Conservation (phyloP, 2,329 filamentous ascomycete species). For the Paracoccidioides brasiliensis region DNA sequence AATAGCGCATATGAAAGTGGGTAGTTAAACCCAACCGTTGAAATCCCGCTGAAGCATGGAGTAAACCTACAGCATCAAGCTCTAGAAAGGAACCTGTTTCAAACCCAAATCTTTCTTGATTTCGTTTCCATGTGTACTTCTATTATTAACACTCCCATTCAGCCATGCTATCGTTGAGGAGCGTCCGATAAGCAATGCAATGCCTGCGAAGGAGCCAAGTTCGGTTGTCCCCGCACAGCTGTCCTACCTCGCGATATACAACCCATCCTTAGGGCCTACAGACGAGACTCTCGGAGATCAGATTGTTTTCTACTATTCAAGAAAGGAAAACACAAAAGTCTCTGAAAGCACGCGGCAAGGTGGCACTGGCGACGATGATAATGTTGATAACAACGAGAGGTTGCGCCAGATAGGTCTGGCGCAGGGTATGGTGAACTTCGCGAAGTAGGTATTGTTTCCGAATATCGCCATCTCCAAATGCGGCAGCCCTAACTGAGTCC, state of each 20-base stretch:
- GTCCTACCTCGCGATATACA: conserved; percentile 89
- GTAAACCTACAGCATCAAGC: neutral
- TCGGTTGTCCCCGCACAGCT: conserved; percentile 63
- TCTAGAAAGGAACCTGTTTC: neutral
- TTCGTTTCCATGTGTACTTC: neutral
- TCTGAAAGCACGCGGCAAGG: conserved; percentile 14
- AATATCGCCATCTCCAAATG: conserved; percentile 3
- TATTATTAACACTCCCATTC: neutral
- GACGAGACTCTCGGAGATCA: conserved; percentile 67
- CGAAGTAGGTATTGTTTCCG: conserved; percentile 38
- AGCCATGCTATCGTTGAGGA: neutral
- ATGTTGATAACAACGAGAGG: conserved; percentile 60
- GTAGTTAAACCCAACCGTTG: too few relatives aligned
- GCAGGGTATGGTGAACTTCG: conserved; percentile 92
- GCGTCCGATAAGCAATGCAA: conserved; percentile 15
- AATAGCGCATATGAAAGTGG: too few relatives aligned
- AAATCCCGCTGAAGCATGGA: too few relatives aligned
- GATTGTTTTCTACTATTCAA: conserved; percentile 83
- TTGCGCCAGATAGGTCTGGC: conserved; percentile 88
- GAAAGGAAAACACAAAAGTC: conserved; percentile 15
- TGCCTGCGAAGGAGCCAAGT: conserved; percentile 25
- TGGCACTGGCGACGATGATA: conserved; percentile 30
- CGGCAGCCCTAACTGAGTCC: conserved; percentile 7
- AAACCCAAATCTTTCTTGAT: neutral
- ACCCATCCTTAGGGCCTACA: conserved; percentile 61